Conservation (phyloP, 495 filamentous ascomycete genomes). For the Lepraria neglecta region DNA sequence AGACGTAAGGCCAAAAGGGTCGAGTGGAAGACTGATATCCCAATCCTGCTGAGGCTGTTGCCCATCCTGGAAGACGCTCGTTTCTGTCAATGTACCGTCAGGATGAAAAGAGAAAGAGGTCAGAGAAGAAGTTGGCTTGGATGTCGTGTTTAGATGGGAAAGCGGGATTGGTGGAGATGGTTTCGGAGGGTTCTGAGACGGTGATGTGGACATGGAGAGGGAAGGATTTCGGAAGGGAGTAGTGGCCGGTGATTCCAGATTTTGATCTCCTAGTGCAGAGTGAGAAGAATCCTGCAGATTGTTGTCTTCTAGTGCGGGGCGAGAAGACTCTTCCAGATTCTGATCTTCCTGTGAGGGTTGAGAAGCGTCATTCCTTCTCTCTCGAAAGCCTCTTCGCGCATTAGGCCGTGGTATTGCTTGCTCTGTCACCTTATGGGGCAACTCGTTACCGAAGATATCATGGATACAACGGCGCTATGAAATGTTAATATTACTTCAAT, state of each 20-base stretch:
- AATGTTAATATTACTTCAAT: too few species aligned
- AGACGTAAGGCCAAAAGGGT: conserved; percentile 11
- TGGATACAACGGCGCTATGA: too few species aligned
- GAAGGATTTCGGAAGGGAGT: conserved; percentile 8
- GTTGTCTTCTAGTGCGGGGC: too few species aligned
- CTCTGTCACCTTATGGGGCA: too few species aligned
- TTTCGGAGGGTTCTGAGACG: conserved; percentile 10
- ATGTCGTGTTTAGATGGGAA: conserved; percentile 10
- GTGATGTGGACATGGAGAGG: conserved; percentile 17
- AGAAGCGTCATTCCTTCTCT: too few species aligned
- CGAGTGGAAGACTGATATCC: conserved; percentile 15
- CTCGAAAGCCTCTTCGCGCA: too few species aligned
- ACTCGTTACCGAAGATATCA: too few species aligned
- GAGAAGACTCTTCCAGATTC: too few species aligned
- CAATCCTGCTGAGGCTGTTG: conserved; percentile 19
- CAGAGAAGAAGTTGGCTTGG: conserved; percentile 18
- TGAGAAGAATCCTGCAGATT: too few species aligned
- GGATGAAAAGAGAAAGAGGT: conserved; percentile 27
- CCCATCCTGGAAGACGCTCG: conserved; percentile 22
- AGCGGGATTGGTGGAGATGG: conserved; percentile 14
- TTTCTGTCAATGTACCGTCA: conserved; percentile 24
- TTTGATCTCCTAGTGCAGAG: too few species aligned
- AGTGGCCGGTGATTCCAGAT: background rate
- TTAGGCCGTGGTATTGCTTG: too few species aligned
- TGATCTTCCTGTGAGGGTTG: too few species aligned